These are phyloP conservation scores for Glycine latifolia DNA, from an alignment of 306 rosid genomes.

Conservation along the genomic window DNA sequence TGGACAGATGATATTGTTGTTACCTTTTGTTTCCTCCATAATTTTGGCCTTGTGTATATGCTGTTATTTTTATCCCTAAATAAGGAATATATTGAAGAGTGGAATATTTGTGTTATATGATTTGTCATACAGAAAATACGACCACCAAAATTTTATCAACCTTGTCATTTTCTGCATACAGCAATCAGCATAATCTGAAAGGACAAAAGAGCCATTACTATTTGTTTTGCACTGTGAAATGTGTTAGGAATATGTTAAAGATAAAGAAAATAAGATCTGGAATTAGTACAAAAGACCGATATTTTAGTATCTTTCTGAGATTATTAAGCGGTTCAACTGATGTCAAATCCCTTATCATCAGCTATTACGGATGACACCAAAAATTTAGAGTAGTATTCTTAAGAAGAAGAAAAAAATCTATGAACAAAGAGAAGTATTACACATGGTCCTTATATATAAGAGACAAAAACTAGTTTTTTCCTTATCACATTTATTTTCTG, in stretches of 20 bases:
- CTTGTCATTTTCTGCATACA: neutral
- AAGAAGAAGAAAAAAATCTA: conserved; percentile 18
- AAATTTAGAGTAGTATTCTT: conserved; percentile 29
- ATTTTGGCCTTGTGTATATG: neutral
- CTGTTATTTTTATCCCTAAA: neutral
- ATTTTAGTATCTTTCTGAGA: conserved; percentile 13
- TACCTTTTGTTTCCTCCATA: neutral
- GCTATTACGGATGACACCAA: conserved; percentile 33
- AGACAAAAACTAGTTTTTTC: conserved; percentile 27
- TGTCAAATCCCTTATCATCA: conserved; percentile 33
- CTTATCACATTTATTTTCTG: conserved; percentile 47
- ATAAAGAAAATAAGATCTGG: conserved; percentile 23
- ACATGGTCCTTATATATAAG: conserved; percentile 28
- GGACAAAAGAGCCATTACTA: conserved; percentile 21
- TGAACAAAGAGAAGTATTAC: conserved; percentile 44
- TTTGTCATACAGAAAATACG: neutral
- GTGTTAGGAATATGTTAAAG: neutral
- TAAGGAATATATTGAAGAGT: neutral
- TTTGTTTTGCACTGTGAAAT: conserved; percentile 19
- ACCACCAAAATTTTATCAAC: neutral
- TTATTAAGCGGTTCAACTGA: neutral
- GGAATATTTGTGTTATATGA: neutral
- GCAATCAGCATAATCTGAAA: neutral
- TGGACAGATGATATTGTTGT: neutral
- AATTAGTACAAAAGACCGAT: conserved; percentile 20